Evolutionary conservation across 257 asterid genomes (phyloP), one percentile per base, ranked within the genome.

Genomic region (Solanum ossicruentum): DNA sequence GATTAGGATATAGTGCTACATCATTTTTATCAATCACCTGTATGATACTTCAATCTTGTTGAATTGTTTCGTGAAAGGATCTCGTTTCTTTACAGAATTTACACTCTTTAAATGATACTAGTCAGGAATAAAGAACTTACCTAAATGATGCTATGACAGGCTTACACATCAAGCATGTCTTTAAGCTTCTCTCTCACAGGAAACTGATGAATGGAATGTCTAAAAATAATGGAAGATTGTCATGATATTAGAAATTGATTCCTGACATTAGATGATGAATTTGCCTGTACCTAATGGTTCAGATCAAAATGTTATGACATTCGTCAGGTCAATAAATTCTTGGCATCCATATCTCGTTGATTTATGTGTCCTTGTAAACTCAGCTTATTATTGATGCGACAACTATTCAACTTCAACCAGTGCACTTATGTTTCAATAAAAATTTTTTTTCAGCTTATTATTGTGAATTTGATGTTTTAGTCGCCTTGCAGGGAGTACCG

Each of bases 401-500:
- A 77, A 47, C 39, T 61, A 82, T 82, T 80, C 52, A 3, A 26
- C 83, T 55, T 54, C 41, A 41, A 28, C 20, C 10, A 54, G 16
- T 23, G 17, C 49, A 67, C 5, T 67, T 67, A 11, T 67, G 12
- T 67, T 67, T 7, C 6, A 5, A 66, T 26, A 28, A 66, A 17
- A 67, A 13, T 3, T 1, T 47, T 3, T 21, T 47, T 47, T 45
- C 57, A 72, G 57, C 57, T 73, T 73, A 21, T 73, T 47, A 47
- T 47, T 73, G 81, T 73, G 41, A 43, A 49, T 82, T 21, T 63
- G 79, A 65, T 26, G 23, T 52, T 47, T 73, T 55, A 17, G 80
- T 61, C 41, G 84, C 70, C 66, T 84, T 67, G 83, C 97, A 96
- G 98, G 92, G 95, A 93, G 86, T 93, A 93, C 61, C 93, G 97